phyloP scores from a whole-genome alignment of 2,329 filamentous ascomycete species.

The Bimuria novae-zelandiae region DNA sequence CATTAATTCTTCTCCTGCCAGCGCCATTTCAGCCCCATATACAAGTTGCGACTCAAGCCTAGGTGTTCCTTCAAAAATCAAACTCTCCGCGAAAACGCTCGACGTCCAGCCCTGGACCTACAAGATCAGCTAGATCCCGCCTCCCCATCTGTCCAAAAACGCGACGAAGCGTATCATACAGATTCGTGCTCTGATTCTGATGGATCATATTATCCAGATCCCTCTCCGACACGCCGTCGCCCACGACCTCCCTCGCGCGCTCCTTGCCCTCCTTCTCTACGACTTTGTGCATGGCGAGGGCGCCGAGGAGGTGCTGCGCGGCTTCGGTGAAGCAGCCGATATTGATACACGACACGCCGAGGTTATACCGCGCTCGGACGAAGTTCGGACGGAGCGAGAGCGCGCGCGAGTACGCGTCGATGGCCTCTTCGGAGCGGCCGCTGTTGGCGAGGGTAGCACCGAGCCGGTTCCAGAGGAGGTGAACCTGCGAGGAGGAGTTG shows the following conservation, averaged over 20 bases:
- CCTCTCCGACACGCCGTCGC: conserved; percentile 64
- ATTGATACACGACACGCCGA: conserved; percentile 96
- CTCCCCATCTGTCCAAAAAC: conserved; percentile 98
- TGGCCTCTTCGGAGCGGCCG: conserved; percentile 91
- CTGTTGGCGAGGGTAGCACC: conserved; percentile 95
- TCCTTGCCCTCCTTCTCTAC: conserved; percentile 85
- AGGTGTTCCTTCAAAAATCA: conserved; percentile 69
- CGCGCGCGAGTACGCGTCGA: conserved; percentile 93
- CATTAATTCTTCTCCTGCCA: background rate
- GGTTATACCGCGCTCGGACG: conserved; percentile 93
- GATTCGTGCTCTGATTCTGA: conserved; percentile 94
- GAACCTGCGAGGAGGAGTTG: conserved; percentile 84
- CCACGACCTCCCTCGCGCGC: conserved; percentile 80
- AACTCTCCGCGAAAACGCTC: conserved; percentile 88
- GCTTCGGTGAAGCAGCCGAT: conserved; percentile 94
- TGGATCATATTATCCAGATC: conserved; percentile 85
- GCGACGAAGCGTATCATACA: conserved; percentile 90
- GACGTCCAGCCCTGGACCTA: conserved; percentile 87
- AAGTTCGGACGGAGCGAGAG: conserved; percentile 92
- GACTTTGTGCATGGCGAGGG: conserved; percentile 92
- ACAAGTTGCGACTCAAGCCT: background rate
- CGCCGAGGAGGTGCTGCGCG: conserved; percentile 87
- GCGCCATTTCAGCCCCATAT: background rate
- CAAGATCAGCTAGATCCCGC: conserved; percentile 83
- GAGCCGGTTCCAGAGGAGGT: conserved; percentile 95